Conservation (phyloP, 768 basidiomycete species). For the Naematelia encephala region DNA sequence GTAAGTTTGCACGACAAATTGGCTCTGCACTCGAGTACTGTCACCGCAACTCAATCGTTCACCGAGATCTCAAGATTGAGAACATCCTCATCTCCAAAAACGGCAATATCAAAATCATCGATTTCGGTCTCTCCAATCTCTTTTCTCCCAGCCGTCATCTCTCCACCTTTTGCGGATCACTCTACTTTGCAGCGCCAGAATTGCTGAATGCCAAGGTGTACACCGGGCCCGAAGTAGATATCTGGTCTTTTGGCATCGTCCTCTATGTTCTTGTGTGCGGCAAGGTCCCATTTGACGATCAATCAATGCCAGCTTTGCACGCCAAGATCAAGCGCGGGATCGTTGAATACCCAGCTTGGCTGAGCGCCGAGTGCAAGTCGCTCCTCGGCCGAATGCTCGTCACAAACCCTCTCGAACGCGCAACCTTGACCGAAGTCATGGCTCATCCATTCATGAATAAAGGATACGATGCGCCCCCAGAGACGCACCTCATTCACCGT, state of each 20-base stretch:
- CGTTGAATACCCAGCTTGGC: conserved; percentile 96
- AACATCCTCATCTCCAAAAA: conserved; percentile 98
- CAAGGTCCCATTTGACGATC: conserved; percentile 98
- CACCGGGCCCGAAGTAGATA: conserved; percentile 95
- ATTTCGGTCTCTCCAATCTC: conserved; percentile 96
- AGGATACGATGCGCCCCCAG: conserved; percentile 74
- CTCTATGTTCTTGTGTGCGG: conserved; percentile 97
- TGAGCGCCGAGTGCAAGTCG: conserved; percentile 92
- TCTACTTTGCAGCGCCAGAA: conserved; percentile 98
- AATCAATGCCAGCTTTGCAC: conserved; percentile 97
- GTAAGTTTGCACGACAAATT: conserved; percentile 97
- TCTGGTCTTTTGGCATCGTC: conserved; percentile 99
- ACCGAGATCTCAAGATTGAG: conserved; percentile 97
- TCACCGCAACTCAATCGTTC: conserved; percentile 95
- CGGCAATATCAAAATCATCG: conserved; percentile 99
- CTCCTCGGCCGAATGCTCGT: conserved; percentile 93
- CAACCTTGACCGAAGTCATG: conserved; percentile 78
- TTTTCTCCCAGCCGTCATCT: conserved; percentile 78
- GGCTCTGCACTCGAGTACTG: conserved; percentile 95
- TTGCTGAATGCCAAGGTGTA: conserved; percentile 94
- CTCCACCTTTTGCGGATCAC: conserved; percentile 91
- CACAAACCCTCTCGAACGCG: conserved; percentile 80
- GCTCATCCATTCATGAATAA: conserved; percentile 90
- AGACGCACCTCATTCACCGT: conserved; percentile 79
- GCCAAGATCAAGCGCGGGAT: conserved; percentile 98